phyloP scores from a whole-genome alignment of 78 protist species.

The Cavenderia fasciculata region DNA sequence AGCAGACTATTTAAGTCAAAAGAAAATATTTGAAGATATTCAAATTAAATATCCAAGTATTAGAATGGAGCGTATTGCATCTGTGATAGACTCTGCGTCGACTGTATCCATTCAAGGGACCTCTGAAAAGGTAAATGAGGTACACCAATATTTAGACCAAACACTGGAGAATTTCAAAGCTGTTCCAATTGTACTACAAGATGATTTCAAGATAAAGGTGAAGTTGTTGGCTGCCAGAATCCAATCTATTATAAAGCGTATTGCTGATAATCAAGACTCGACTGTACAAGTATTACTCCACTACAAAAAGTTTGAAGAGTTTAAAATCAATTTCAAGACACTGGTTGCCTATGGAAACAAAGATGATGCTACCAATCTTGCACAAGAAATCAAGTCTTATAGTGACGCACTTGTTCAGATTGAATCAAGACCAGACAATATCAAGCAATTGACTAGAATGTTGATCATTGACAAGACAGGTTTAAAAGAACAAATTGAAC shows the following conservation, averaged over 20 bases:
- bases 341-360: not conserved
- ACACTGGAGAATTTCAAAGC: not conserved
- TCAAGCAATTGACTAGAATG: not conserved
- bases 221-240: not conserved
- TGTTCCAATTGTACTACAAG: not conserved
- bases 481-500: not conserved
- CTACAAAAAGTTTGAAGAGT: too few species aligned
- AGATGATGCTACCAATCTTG: not conserved
- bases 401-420: too few species aligned
- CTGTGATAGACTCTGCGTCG: too few species aligned
- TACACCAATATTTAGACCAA: not conserved
- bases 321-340: not conserved
- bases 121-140: not conserved
- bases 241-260: too few species aligned
- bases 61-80: not conserved
- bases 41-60: not conserved
- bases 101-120: too few species aligned
- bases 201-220: not conserved
- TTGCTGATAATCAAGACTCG: too few species aligned
- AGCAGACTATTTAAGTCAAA: too few species aligned
- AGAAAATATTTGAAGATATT: not conserved
- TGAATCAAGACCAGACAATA: not conserved
- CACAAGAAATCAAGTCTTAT: not conserved
- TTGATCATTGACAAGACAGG: not conserved
- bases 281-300: too few species aligned